phyloP scores from a whole-genome alignment of 2,329 filamentous ascomycete genomes.

The Alternaria sp. region DNA sequence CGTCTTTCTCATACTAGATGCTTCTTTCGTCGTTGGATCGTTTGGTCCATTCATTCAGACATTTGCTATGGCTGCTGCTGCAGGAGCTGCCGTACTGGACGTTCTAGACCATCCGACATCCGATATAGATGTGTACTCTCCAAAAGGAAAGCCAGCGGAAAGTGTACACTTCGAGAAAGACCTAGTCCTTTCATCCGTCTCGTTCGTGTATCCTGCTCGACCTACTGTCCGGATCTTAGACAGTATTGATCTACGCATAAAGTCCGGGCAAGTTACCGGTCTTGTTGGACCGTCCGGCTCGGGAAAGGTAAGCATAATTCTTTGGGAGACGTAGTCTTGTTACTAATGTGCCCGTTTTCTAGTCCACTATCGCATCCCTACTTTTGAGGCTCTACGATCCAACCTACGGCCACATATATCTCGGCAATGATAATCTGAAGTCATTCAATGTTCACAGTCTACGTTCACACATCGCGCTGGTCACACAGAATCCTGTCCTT shows the following conservation, averaged over 20 bases:
- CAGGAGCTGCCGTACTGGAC: conserved; percentile 57
- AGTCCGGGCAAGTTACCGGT: conserved; percentile 55
- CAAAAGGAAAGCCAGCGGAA: conserved; percentile 33
- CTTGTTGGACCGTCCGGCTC: conserved; percentile 58
- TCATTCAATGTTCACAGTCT: conserved; percentile 43
- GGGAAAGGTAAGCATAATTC: conserved; percentile 11
- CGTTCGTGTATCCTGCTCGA: conserved; percentile 57
- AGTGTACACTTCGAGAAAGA: conserved; percentile 36
- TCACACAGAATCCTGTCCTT: conserved; percentile 45
- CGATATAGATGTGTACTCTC: conserved; percentile 51
- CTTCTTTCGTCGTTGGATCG: conserved; percentile 69
- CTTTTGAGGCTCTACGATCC: conserved; percentile 54
- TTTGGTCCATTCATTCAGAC: conserved; percentile 70
- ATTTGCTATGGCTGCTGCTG: conserved; percentile 63
- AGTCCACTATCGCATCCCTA: conserved; percentile 56
- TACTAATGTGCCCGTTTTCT: conserved; percentile 33
- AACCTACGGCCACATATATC: conserved; percentile 35
- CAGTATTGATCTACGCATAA: conserved; percentile 48
- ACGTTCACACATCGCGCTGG: conserved; percentile 44
- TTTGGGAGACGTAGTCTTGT: neutral
- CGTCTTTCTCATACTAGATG: conserved; percentile 71
- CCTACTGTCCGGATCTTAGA: conserved; percentile 53
- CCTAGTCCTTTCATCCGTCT: conserved; percentile 50
- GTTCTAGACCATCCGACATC: conserved; percentile 54
- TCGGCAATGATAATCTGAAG: conserved; percentile 40